These are phyloP conservation scores for Talaromyces sp. DNA, from an alignment of 2,329 filamentous ascomycete genomes.

Conservation along the genomic window DNA sequence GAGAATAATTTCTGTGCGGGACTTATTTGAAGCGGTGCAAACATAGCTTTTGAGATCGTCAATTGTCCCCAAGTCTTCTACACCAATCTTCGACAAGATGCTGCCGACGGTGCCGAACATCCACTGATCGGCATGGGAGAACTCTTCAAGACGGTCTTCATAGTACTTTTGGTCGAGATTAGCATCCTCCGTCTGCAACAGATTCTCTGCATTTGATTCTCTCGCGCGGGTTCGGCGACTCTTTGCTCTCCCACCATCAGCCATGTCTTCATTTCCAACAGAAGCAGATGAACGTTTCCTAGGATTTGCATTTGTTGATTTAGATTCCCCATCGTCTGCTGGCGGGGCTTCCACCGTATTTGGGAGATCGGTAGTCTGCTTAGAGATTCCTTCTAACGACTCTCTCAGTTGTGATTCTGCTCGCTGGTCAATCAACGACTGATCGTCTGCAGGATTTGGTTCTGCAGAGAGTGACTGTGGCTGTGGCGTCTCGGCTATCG, in stretches of 20 bases:
- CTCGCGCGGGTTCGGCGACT: constrained; percentile 58
- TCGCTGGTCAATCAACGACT: constrained; percentile 29
- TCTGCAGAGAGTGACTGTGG: constrained; percentile 4
- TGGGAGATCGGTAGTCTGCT: constrained; percentile 15
- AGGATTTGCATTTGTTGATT: constrained; percentile 34
- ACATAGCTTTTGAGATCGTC: constrained; percentile 30
- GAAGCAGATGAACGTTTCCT: constrained; percentile 59
- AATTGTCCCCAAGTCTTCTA: constrained; percentile 45
- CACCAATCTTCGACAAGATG: constrained; percentile 47
- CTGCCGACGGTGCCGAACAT: constrained; percentile 51
- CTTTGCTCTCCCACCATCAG: constrained; percentile 52
- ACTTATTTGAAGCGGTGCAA: constrained; percentile 14
- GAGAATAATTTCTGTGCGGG: constrained; percentile 7
- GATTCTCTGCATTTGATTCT: constrained; percentile 48
- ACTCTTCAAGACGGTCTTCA: constrained; percentile 50
- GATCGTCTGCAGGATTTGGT: constrained; percentile 23
- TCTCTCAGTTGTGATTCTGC: constrained; percentile 34
- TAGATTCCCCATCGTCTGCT: constrained; percentile 26
- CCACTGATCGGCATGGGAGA: constrained; percentile 52
- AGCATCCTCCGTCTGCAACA: constrained; percentile 41
- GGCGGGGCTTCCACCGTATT: constrained; percentile 17
- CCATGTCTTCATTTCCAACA: constrained; percentile 52
- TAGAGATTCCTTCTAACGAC: constrained; percentile 26
- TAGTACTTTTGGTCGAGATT: constrained; percentile 51
- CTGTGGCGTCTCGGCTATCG: background rate